Base-by-base conservation (phyloP, 345 rosid genomes). In the Microthlaspi erraticum region DNA sequence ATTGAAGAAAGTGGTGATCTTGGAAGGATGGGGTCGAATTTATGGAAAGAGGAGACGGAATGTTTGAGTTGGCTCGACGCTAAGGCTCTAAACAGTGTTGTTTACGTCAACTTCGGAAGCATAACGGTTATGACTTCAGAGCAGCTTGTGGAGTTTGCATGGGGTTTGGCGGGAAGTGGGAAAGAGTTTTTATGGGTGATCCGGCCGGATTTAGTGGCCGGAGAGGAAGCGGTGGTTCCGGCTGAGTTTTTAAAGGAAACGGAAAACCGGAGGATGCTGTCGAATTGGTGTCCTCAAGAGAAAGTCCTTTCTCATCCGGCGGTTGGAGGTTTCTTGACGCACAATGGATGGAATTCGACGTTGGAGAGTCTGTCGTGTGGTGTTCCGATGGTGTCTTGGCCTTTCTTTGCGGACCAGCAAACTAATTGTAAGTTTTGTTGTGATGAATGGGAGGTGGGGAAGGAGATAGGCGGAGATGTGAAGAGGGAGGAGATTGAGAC, bases 281-380 rank as follows among this genome's bases (percentile, higher is more conserved):
- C 81, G 6, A 76, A 68, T 36, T 86, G 91, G 88, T 84, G 88
- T 52, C 82, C 87, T 1, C 91, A 86, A 13, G 84, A 81, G 57
- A 84, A 23, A 23, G 26, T 23, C 26, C 26, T 23, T 23, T 23
- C 26, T 23, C 26, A 23, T 23, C 26, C 26, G 26, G 26, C 26
- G 26, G 26, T 23, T 23, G 26, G 26, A 23, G 26, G 26, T 23
- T 23, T 23, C 26, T 23, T 23, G 26, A 23, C 26, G 26, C 26
- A 23, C 26, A 23, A 23, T 3, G 26, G 26, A 23, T 23, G 26
- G 26, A 23, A 23, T 23, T 23, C 26, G 26, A 23, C 26, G 26
- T 23, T 23, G 26, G 26, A 23, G 63, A 79, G 87, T 17, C 59
- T 86, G 1, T 43, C 66, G 0, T 51, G 68, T 0, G 88, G 88